Base-by-base conservation (phyloP, 345 rosid genomes). In the Rhodomyrtus tomentosa region DNA sequence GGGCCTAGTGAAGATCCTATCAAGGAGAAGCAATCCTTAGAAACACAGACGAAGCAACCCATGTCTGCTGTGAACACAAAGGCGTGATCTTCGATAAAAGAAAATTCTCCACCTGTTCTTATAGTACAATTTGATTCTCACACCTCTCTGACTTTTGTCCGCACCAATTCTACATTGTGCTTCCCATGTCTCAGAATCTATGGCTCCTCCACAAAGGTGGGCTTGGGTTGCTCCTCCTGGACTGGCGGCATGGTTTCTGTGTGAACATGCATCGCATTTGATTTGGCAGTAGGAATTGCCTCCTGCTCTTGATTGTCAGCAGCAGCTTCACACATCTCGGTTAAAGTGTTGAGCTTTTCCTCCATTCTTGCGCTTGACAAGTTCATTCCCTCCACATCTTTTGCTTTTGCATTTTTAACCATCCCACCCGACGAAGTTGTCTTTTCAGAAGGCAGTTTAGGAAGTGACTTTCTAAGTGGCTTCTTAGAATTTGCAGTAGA, bases 361-460 rank as follows among this genome's bases (percentile, higher is more conserved):
- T 90, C 85, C 40, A 80, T 88, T 52, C 59, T 86, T 84, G 80
- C 83, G 74, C 54, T 53, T 10, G 74, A 21, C 32, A 38, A 38
- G 81, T 88, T 51, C 49, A 55, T 10, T 48, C 85, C 87, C 84
- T 73, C 87, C 55, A 62, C 90, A 45, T 73, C 87, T 50, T 84
- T 72, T 49, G 83, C 82, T 82, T 68, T 68, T 22, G 18, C 13
- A 10, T 24, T 87, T 42, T 83, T 89, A 42, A 56, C 84, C 14
- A 54, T 62, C 54, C 86, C 54, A 73, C 84, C 87, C 10, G 92
- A 85, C 79, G 89, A 92, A 76, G 81, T 88, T 52, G 90, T 91
- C 92, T 89, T 93, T 85, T 94, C 93, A 84, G 98, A 97, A 86
- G 99, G 98, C 89, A 95, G 91, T 91, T 93, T 93, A 51, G 98